Evolutionary conservation across 495 filamentous ascomycete genomes (phyloP).

Genomic region (Daldinia childiae): DNA sequence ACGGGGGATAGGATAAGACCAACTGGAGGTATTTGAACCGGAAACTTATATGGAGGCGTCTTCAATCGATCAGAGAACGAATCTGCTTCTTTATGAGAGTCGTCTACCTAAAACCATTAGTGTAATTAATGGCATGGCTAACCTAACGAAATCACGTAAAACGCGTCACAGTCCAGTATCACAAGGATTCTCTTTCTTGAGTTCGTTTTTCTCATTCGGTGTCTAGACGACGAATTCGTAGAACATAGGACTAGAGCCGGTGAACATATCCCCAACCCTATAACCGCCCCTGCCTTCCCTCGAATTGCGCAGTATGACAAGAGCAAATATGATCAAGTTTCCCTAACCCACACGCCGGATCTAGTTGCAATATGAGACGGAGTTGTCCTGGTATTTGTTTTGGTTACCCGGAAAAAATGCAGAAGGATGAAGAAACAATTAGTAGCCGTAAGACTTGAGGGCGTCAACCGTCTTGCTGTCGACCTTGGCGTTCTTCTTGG

Average conservation of each 20-base stretch:
- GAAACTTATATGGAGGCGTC: neutral
- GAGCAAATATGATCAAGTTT: conserved; percentile 49
- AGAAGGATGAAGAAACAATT: conserved; percentile 47
- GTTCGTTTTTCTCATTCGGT: conserved; percentile 49
- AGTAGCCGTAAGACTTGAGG: conserved; percentile 66
- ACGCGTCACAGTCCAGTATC: conserved; percentile 16
- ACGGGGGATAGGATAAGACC: neutral
- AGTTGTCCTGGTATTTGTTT: conserved; percentile 45
- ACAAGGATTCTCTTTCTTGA: conserved; percentile 20
- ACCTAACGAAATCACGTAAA: neutral
- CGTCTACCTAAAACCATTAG: neutral
- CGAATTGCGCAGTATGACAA: conserved; percentile 46
- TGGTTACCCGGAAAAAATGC: conserved; percentile 40
- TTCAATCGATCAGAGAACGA: neutral
- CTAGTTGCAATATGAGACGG: conserved; percentile 48
- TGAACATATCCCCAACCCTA: conserved; percentile 43
- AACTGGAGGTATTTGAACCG: neutral
- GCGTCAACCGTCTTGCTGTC: conserved; percentile 70
- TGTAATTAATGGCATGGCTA: neutral
- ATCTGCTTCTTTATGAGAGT: neutral
- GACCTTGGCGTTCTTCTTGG: conserved; percentile 89
- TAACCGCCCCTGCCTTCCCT: conserved; percentile 45
- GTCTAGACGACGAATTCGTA: conserved; percentile 47
- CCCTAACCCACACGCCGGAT: conserved; percentile 49
- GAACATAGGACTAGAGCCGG: conserved; percentile 48